Evolutionary conservation across 345 rosid genomes (phyloP).

Genomic region (Anastatica hierochuntica): DNA sequence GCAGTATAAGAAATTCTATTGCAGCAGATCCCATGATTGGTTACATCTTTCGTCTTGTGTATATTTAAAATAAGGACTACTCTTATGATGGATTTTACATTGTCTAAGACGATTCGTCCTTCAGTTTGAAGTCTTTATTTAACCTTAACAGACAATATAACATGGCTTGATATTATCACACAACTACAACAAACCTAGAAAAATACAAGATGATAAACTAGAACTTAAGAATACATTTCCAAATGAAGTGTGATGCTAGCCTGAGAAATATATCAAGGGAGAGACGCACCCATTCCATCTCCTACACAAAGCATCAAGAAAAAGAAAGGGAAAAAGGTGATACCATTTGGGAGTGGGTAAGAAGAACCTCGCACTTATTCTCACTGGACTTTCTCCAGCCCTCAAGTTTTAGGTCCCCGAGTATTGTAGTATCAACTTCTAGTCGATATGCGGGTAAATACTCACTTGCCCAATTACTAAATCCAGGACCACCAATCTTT

Average conservation of each 20-base stretch:
- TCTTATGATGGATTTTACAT: too few species aligned
- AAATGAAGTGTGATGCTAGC: neutral
- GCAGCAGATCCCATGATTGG: neutral
- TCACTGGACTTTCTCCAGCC: slow-evolving; percentile 57
- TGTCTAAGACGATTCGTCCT: neutral
- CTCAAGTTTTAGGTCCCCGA: slow-evolving; percentile 51
- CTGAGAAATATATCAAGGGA: neutral
- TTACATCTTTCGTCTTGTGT: neutral
- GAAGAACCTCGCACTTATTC: slow-evolving; percentile 67
- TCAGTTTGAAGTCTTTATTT: neutral
- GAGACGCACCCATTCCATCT: neutral
- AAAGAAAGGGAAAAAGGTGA: slow-evolving; percentile 1
- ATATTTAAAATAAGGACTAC: too few species aligned
- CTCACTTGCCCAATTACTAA: slow-evolving; percentile 67
- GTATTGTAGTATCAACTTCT: slow-evolving; percentile 42
- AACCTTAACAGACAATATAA: neutral
- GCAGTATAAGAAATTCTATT: neutral
- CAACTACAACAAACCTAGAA: neutral
- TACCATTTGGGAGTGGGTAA: slow-evolving; percentile 97
- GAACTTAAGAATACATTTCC: neutral
- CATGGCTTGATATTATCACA: neutral
- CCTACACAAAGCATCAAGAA: slow-evolving; percentile 1
- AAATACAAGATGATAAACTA: slow-evolving; percentile 1
- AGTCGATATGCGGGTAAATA: slow-evolving; percentile 60
- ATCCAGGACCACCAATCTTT: slow-evolving; percentile 61